These are phyloP conservation scores for Haplographium delicatum DNA, from an alignment of 495 filamentous ascomycete species.

Conservation along the genomic window DNA sequence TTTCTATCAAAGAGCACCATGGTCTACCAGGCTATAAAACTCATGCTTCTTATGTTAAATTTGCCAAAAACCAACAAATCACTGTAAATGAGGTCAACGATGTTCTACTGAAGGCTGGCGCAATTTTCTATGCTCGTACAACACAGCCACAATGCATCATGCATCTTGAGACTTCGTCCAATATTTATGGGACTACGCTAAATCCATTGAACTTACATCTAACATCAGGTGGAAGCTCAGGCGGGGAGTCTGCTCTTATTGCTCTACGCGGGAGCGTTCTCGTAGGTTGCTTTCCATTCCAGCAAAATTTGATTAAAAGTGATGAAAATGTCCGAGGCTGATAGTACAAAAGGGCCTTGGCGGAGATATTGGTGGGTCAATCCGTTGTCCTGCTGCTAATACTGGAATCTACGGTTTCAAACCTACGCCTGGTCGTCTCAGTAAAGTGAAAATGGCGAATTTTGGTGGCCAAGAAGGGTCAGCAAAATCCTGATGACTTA, in stretches of 20 bases:
- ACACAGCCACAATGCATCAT: constrained; percentile 56
- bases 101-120: constrained; percentile 45
- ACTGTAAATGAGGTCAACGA: not conserved
- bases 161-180: constrained; percentile 28
- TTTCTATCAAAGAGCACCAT: constrained; percentile 44
- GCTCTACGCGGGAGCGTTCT: constrained; percentile 35
- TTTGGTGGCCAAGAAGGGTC: constrained; percentile 10
- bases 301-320: not conserved
- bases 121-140: constrained; percentile 60
- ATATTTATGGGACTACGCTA: constrained; percentile 32
- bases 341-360: not conserved
- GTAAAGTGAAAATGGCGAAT: constrained; percentile 28
- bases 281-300: constrained; percentile 31
- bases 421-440: constrained; percentile 51
- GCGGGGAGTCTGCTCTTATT: constrained; percentile 50
- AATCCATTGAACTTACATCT: constrained; percentile 15
- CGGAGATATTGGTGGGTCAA: constrained; percentile 50
- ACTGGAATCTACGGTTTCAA: constrained; percentile 54
- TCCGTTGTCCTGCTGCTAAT: constrained; percentile 53
- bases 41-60: constrained; percentile 31
- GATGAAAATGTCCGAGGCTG: not conserved
- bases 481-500: no score
- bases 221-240: constrained; percentile 55
- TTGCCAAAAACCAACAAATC: not conserved
- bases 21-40: constrained; percentile 26